A percentile compares a stretch with the other conserved stretches of the same genome.
phyloP scores from a whole-genome alignment of 2,329 filamentous ascomycete species.

The Sclerotinia spermophila region DNA sequence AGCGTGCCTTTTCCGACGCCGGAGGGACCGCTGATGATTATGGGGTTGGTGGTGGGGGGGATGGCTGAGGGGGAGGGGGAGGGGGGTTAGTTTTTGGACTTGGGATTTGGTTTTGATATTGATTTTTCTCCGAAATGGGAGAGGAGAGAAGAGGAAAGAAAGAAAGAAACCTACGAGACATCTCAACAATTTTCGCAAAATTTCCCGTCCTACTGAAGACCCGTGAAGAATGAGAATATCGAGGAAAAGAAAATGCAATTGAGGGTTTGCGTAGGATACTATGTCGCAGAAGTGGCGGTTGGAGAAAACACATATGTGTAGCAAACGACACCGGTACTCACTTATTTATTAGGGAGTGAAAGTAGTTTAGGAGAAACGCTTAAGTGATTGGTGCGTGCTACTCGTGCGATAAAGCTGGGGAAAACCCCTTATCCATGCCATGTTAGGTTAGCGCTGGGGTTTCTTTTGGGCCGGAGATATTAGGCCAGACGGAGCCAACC shows the following conservation, averaged over 20 bases:
- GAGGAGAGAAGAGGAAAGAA: not conserved
- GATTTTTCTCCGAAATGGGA: too few species aligned
- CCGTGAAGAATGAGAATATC: not conserved
- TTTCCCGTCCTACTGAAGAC: too few species aligned
- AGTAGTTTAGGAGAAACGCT: not conserved
- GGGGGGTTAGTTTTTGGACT: not conserved
- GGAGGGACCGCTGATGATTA: conserved; percentile 76
- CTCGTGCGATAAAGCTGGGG: conserved; percentile 13
- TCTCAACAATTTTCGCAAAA: not conserved
- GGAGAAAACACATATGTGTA: conserved; percentile 19
- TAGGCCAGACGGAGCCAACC: not conserved
- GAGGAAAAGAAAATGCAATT: too few species aligned
- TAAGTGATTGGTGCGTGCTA: conserved; percentile 1
- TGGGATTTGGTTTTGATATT: not conserved
- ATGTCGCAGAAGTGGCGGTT: conserved; percentile 2
- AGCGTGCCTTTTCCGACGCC: conserved; percentile 81
- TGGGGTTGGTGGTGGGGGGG: conserved; percentile 43
- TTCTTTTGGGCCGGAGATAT: not conserved
- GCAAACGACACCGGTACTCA: not conserved
- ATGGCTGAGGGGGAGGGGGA: conserved; percentile 10
- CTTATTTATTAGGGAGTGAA: not conserved
- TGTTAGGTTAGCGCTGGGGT: conserved; percentile 2
- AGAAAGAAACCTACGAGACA: conserved; percentile 30
- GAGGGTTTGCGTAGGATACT: not conserved
- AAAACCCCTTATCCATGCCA: conserved; percentile 7